Percentiles rank a stretch among this genome's conserved stretches.
Conservation (phyloP, 1,284 basidiomycete genomes). For the Gomphus bonarii region DNA sequence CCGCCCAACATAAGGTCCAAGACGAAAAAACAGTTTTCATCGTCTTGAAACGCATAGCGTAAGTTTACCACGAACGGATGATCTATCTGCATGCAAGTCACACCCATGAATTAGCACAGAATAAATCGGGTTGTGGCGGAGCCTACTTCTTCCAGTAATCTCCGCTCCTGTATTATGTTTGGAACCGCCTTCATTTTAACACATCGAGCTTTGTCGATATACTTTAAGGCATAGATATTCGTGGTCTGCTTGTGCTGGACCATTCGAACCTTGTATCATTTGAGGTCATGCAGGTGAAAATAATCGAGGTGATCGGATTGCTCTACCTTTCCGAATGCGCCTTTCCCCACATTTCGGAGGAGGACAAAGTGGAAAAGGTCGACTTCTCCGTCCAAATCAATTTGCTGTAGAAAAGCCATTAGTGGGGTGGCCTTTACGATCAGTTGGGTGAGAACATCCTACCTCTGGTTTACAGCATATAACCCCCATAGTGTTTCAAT, state of each 20-base stretch:
- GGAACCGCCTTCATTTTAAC: conserved; percentile 89
- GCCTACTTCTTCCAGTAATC: conserved; percentile 58
- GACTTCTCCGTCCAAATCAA: conserved; percentile 91
- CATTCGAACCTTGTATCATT: conserved; percentile 49
- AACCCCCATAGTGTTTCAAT: background rate
- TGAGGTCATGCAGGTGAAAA: background rate
- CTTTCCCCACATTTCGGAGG: conserved; percentile 87
- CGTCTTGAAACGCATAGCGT: conserved; percentile 96
- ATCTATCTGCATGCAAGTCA: conserved; percentile 56
- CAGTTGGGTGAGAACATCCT: background rate
- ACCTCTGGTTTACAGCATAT: conserved; percentile 5
- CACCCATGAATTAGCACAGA: background rate
- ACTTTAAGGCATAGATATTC: conserved; percentile 91
- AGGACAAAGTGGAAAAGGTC: conserved; percentile 95
- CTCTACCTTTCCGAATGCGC: conserved; percentile 91
- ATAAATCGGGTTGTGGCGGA: background rate
- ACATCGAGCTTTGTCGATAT: conserved; percentile 92
- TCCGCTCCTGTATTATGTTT: conserved; percentile 90
- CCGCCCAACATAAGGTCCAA: conserved; percentile 51
- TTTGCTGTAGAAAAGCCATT: conserved; percentile 38
- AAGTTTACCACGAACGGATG: conserved; percentile 92
- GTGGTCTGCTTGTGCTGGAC: conserved; percentile 94
- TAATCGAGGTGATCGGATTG: background rate
- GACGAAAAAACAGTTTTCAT: conserved; percentile 93
- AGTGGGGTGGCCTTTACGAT: background rate